Conservation (phyloP, 2,329 filamentous ascomycete species). For the Diaporthe eres region DNA sequence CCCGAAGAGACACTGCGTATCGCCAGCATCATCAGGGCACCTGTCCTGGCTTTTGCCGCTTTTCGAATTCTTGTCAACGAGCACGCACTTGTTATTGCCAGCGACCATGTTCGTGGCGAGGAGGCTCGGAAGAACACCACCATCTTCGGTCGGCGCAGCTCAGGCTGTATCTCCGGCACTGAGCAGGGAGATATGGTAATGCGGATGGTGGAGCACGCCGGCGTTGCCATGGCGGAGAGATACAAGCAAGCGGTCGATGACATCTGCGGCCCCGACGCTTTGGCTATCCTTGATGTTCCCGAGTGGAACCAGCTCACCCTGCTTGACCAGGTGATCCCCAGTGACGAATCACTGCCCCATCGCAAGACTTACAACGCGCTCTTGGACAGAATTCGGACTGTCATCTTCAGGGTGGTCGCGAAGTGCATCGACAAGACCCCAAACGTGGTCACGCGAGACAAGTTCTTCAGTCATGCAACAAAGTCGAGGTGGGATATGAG, state of each 20-base stretch:
- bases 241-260: conserved; percentile 51
- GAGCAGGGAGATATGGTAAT: conserved; percentile 34
- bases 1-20: conserved; percentile 74
- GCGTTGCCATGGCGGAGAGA: conserved; percentile 65
- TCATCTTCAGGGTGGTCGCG: conserved; percentile 38
- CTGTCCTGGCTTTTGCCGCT: conserved; percentile 60
- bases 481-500: conserved; percentile 41
- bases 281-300: conserved; percentile 48
- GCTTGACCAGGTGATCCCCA: conserved; percentile 36
- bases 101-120: conserved; percentile 51
- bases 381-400: conserved; percentile 21
- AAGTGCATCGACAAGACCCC: conserved; percentile 29
- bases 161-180: conserved; percentile 35
- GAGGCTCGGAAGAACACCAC: conserved; percentile 29
- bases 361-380: conserved; percentile 37
- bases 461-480: neutral
- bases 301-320: conserved; percentile 53
- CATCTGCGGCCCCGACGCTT: conserved; percentile 52
- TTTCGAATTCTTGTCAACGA: conserved; percentile 76
- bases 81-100: conserved; percentile 64
- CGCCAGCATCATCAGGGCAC: conserved; percentile 61
- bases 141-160: conserved; percentile 35
- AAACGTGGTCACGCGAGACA: neutral
- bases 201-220: conserved; percentile 61
- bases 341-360: neutral